Evolutionary conservation across 805 yeast genomes (phyloP).

Genomic region (Starmerella ratchasimensis): DNA sequence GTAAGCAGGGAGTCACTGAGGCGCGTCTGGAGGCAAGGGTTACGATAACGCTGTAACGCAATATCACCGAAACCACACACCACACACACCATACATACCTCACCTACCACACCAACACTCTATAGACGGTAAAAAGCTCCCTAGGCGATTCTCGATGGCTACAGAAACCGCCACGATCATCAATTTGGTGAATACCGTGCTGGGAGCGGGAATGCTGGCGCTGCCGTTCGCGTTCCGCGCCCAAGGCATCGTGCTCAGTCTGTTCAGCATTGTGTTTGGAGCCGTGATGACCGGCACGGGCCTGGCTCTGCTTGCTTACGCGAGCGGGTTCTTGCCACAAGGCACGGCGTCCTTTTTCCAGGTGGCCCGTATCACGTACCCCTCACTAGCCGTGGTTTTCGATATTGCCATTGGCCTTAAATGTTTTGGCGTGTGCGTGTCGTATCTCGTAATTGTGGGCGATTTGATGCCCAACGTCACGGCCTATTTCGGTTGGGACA

Average conservation of each 20-base stretch:
- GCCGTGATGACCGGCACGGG: slow-evolving; percentile 57
- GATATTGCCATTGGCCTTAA: slow-evolving; percentile 63
- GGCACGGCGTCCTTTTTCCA: slow-evolving; percentile 60
- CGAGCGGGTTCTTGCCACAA: slow-evolving; percentile 33
- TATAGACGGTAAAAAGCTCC: no score
- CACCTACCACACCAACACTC: no score
- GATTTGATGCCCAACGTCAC: slow-evolving; percentile 52
- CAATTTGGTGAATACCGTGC: slow-evolving; percentile 56
- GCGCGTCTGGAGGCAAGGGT: no score
- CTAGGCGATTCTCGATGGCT: slow-evolving; percentile 30
- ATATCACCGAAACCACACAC: not conserved
- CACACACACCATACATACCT: no score
- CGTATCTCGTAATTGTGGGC: slow-evolving; percentile 59
- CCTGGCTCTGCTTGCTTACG: slow-evolving; percentile 24
- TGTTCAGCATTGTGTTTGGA: slow-evolving; percentile 40
- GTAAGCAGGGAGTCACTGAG: no score
- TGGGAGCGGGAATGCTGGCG: slow-evolving; percentile 69
- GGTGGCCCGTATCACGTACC: slow-evolving; percentile 54
- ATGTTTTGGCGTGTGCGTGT: slow-evolving; percentile 69
- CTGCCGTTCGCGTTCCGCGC: slow-evolving; percentile 56
- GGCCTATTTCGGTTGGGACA: slow-evolving; percentile 31
- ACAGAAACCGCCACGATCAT: slow-evolving; percentile 41
- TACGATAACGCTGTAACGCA: not conserved
- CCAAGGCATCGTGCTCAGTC: slow-evolving; percentile 49
- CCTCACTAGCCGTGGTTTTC: slow-evolving; percentile 50